Base-by-base conservation (phyloP, 169 alveolate species). In the Amoebophrya sp. region DNA sequence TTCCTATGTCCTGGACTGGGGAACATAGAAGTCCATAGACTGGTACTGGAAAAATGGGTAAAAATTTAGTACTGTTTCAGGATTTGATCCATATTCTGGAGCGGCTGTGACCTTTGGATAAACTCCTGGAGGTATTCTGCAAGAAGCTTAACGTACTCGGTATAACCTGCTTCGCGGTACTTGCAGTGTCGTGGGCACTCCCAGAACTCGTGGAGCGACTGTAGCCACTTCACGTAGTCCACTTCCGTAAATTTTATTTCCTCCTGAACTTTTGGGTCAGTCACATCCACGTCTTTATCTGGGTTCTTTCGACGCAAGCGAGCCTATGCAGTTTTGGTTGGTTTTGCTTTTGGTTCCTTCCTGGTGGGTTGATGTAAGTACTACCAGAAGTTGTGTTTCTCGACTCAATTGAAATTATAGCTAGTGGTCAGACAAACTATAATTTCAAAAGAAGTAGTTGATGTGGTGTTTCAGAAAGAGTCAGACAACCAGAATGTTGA, bases 161-260 rank as follows among this genome's bases (percentile, higher is more conserved):
- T 93, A 90, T 96, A 96, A 54, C 94, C 96, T 90, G 65, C 91
- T 83, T 93, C 95, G 90, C 95, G 89, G 92, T 96, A 96, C 93
- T 96, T 96, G 93, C 96, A 96, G 93, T 96, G 95, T 40, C 98
- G 92, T 40, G 98, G 97, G 47, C 96, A 94, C 36, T 92, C 65
- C 65, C 65, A 47, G 18, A 47, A 47, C 65, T 47, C 65, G 65
- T 47, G 65, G 18, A 47, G 18, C 18, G 65, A 12, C 18, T 47
- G 65, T 6, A 47, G 65, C 65, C 65, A 47, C 65, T 47, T 47
- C 29, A 47, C 65, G 18, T 47, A 47, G 18, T 47, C 65, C 29
- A 47, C 29, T 47, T 47, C 65, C 65, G 18, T 18, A 18, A 47
- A 47, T 18, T 6, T 18, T 6, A 47, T 6, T 18, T 47, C 18